These are phyloP conservation scores for Penicillium sp. DNA, from an alignment of 2,329 filamentous ascomycete genomes.

Conservation along the genomic window DNA sequence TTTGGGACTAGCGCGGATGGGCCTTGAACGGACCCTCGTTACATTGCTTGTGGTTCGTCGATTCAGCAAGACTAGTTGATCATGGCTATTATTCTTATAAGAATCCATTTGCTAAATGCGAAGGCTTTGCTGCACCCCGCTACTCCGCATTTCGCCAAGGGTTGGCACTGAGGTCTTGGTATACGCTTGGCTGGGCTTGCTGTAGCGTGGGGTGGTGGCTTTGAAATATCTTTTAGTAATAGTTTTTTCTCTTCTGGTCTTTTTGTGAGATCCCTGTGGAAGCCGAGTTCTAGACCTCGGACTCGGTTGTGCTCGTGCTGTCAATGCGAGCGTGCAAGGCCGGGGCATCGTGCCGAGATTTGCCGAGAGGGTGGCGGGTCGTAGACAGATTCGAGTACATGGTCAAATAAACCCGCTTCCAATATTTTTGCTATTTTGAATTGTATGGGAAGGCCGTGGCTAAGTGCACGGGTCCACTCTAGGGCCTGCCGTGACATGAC, in stretches of 20 bases:
- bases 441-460: not conserved
- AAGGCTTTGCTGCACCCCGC: conserved; percentile 7
- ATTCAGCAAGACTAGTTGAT: conserved; percentile 1
- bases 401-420: not conserved
- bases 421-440: not conserved
- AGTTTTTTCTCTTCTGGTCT: not conserved
- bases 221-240: not conserved
- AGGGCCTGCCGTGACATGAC: not conserved
- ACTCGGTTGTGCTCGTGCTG: not conserved
- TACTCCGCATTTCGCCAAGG: conserved; percentile 1
- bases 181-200: not conserved
- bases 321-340: not conserved
- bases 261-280: not conserved
- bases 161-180: not conserved
- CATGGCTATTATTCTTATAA: conserved; percentile 11
- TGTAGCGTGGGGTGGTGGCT: not conserved
- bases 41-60: conserved; percentile 17
- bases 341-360: not conserved
- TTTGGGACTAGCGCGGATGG: conserved; percentile 21
- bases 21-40: not conserved
- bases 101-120: conserved; percentile 17
- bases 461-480: not conserved
- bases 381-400: not conserved
- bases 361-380: not conserved
- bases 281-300: not conserved